phyloP scores from a whole-genome alignment of 768 basidiomycete species.

The Hortiboletus flavorubellus region DNA sequence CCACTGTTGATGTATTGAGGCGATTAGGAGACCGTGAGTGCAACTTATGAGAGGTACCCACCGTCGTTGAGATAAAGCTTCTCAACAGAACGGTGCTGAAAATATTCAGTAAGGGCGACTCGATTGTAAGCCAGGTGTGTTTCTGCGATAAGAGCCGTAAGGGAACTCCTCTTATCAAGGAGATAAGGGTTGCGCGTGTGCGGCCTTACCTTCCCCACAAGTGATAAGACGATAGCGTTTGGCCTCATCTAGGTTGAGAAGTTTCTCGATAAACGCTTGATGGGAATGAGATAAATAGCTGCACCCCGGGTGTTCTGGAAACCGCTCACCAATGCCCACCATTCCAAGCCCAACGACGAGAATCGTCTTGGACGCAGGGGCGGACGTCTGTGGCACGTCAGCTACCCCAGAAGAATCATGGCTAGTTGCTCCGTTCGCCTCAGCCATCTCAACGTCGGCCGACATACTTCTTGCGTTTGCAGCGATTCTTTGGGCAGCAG shows the following conservation, averaged over 20 bases:
- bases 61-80: slow-evolving; percentile 58
- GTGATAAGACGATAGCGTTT: slow-evolving; percentile 52
- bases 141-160: slow-evolving; percentile 25
- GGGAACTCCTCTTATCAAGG: slow-evolving; percentile 15
- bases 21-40: not conserved
- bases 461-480: not conserved
- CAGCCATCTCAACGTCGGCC: not conserved
- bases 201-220: slow-evolving; percentile 50
- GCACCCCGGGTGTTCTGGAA: too few species aligned
- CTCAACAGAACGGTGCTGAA: slow-evolving; percentile 55
- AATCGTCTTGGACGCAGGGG: not conserved
- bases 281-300: not conserved
- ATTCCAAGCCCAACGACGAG: slow-evolving; percentile 9
- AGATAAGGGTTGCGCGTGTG: slow-evolving; percentile 19
- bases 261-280: slow-evolving; percentile 63
- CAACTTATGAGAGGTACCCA: not conserved
- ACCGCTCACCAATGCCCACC: slow-evolving; percentile 9
- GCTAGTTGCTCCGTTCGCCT: not conserved
- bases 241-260: slow-evolving; percentile 52
- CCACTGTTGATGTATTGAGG: slow-evolving; percentile 29
- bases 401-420: not conserved
- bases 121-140: slow-evolving; percentile 53
- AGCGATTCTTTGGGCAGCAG: too few species aligned
- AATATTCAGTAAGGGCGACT: slow-evolving; percentile 52
- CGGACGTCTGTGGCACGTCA: not conserved